Evolutionary conservation across 768 basidiomycete species (phyloP), one percentile per base, ranked within the genome.

Genomic region (Russula vinacea): DNA sequence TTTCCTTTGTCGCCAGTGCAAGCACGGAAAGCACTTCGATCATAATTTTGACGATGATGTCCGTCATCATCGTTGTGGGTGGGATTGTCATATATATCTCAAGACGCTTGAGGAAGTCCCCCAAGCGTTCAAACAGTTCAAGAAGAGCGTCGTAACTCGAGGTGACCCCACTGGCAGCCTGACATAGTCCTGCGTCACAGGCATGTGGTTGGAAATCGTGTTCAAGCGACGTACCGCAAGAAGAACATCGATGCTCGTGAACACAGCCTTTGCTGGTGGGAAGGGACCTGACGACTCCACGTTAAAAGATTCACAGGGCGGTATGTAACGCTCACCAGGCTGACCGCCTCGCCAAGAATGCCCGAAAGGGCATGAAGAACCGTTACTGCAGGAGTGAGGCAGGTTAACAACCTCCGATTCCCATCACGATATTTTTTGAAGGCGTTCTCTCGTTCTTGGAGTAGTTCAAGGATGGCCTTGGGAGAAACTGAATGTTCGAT

Each of bases 1-100:
- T 57, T 5, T 62, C 29, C 1, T 56, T 62, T 9, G 62, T 62
- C 11, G 62, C 55, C 19, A 62, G 40, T 9, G 62, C 55, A 32
- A 62, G 37, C 16, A 62, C 62, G 8, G 42, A 44, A 19, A 44
- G 42, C n/a, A 44, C 19, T 44, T 44, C 42, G 8, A 44, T 9
- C 42, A 44, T 44, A 10, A 44, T 44, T n/a, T 44, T 44, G 19
- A 44, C 17, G 7, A 44, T 44, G 42, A 44, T 8, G 17, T 44
- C 42, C 42, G 42, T 44, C 42, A 44, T 44, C 42, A 10, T 19
- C 42, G 42, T 44, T 8, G 42, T 44, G 19, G 42, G 19, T 44
- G 42, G 42, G 19, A 44, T 44, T 19, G 42, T n/a, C 19, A 8
- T 3, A n/a, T 44, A 44, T 3, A 44, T 44, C 42, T 44, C 42